Evolutionary conservation across 371 early-diverging fungal species (phyloP).

Genomic region (Mucor saturninus): DNA sequence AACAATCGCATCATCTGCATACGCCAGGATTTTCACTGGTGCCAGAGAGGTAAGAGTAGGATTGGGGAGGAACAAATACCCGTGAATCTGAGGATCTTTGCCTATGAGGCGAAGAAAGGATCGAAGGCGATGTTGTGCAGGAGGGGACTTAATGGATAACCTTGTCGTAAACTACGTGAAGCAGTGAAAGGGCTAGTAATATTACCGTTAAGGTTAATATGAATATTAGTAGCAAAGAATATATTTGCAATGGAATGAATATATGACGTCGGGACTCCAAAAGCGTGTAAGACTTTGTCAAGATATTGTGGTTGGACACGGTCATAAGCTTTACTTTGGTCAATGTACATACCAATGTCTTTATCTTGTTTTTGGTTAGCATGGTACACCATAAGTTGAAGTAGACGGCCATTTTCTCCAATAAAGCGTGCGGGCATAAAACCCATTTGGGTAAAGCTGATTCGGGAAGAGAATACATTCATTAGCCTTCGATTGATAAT

Average conservation of each 20-base stretch:
- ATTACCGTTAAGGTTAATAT: slow-evolving; percentile 24
- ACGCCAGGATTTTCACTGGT: slow-evolving; percentile 10
- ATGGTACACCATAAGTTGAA: background rate
- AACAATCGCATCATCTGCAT: slow-evolving; percentile 16
- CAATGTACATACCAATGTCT: background rate
- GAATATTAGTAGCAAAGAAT: slow-evolving; percentile 19
- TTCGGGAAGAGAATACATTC: background rate
- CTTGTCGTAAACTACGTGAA: slow-evolving; percentile 22
- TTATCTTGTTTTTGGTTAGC: background rate
- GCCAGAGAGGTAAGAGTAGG: background rate
- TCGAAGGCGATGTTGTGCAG: slow-evolving; percentile 26
- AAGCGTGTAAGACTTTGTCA: background rate
- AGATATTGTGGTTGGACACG: slow-evolving; percentile 29
- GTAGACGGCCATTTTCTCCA: slow-evolving; percentile 12
- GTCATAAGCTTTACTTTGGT: slow-evolving; percentile 10
- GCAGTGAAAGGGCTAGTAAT: slow-evolving; percentile 5
- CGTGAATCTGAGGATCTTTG: background rate
- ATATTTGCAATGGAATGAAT: slow-evolving; percentile 3
- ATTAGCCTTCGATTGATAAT: slow-evolving; percentile 21
- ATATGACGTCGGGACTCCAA: slow-evolving; percentile 13
- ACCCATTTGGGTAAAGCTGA: slow-evolving; percentile 9
- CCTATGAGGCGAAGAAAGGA: slow-evolving; percentile 24
- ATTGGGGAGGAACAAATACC: background rate
- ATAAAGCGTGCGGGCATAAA: slow-evolving; percentile 22
- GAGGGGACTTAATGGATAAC: slow-evolving; percentile 27